phyloP scores from a whole-genome alignment of 2,329 filamentous ascomycete species.

The Colletotrichum abscissum region DNA sequence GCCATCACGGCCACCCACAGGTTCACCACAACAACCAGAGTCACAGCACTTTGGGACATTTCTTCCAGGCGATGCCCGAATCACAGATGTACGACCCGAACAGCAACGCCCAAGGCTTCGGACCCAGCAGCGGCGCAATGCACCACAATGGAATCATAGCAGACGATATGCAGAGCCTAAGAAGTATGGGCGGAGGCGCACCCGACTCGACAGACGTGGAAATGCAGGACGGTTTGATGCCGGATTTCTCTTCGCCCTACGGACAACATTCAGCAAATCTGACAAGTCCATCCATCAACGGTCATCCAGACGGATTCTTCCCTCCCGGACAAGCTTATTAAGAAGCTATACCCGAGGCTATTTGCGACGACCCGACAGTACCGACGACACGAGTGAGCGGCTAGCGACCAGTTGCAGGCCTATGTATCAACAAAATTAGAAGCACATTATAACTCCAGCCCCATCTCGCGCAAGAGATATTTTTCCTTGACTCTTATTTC shows the following conservation, averaged over 20 bases:
- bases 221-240: slow-evolving; percentile 49
- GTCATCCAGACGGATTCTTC: slow-evolving; percentile 22
- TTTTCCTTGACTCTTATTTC: slow-evolving; percentile 3
- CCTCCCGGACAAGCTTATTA: slow-evolving; percentile 31
- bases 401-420: neutral
- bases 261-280: slow-evolving; percentile 17
- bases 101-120: slow-evolving; percentile 25
- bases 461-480: slow-evolving; percentile 26
- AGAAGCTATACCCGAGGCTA: neutral
- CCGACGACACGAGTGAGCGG: no score
- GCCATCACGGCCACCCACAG: slow-evolving; percentile 21
- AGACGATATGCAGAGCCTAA: slow-evolving; percentile 49
- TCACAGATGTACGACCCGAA: slow-evolving; percentile 33
- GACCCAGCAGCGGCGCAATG: slow-evolving; percentile 9
- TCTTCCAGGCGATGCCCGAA: slow-evolving; percentile 33
- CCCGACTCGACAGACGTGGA: slow-evolving; percentile 47
- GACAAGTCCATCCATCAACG: slow-evolving; percentile 21
- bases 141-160: slow-evolving; percentile 47
- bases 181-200: slow-evolving; percentile 44
- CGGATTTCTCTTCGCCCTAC: slow-evolving; percentile 38
- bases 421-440: slow-evolving; percentile 12
- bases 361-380: neutral
- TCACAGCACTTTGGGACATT: slow-evolving; percentile 32
- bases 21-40: slow-evolving; percentile 17
- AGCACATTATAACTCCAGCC: neutral